These are phyloP conservation scores for Chloranthus sessilifolius DNA, from an alignment of 164 flowering plant genomes.

Conservation along the genomic window DNA sequence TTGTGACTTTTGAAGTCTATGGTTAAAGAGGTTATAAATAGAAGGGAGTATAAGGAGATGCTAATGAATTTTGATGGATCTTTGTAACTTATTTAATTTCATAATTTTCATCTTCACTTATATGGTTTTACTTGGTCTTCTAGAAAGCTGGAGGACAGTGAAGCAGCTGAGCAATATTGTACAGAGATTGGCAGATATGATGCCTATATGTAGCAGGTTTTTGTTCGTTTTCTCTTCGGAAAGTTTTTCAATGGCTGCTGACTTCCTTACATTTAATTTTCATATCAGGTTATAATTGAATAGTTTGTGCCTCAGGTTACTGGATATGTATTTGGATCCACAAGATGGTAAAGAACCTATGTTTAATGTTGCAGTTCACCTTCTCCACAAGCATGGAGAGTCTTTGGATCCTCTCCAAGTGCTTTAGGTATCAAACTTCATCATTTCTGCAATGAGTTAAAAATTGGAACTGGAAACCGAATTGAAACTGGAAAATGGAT, in stretches of 20 bases:
- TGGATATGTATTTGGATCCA: slow-evolving; percentile 97
- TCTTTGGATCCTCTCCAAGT: slow-evolving; percentile 91
- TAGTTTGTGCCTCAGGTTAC: slow-evolving; percentile 47
- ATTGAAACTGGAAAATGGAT: too few relatives aligned
- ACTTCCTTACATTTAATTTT: neutral
- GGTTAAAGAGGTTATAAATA: too few relatives aligned
- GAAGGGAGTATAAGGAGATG: too few relatives aligned
- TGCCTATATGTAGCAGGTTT: slow-evolving; percentile 91
- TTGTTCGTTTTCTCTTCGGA: slow-evolving; percentile 4
- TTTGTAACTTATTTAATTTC: too few relatives aligned
- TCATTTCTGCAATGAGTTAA: too few relatives aligned
- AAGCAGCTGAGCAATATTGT: slow-evolving; percentile 96
- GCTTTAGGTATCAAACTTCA: slow-evolving; percentile 53
- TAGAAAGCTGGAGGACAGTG: slow-evolving; percentile 94
- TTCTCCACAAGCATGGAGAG: slow-evolving; percentile 97
- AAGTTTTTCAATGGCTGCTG: neutral
- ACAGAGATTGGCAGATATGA: slow-evolving; percentile 95
- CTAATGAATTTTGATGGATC: too few relatives aligned
- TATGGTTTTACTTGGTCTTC: slow-evolving; percentile 4
- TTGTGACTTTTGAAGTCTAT: too few relatives aligned
- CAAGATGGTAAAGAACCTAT: slow-evolving; percentile 92
- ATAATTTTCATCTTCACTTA: too few relatives aligned
- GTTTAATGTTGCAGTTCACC: slow-evolving; percentile 97
- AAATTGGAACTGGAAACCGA: too few relatives aligned
- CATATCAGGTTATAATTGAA: slow-evolving; percentile 1